These are phyloP conservation scores for Calonectria pauciramosa DNA, from an alignment of 2,329 filamentous ascomycete genomes.

Conservation along the genomic window DNA sequence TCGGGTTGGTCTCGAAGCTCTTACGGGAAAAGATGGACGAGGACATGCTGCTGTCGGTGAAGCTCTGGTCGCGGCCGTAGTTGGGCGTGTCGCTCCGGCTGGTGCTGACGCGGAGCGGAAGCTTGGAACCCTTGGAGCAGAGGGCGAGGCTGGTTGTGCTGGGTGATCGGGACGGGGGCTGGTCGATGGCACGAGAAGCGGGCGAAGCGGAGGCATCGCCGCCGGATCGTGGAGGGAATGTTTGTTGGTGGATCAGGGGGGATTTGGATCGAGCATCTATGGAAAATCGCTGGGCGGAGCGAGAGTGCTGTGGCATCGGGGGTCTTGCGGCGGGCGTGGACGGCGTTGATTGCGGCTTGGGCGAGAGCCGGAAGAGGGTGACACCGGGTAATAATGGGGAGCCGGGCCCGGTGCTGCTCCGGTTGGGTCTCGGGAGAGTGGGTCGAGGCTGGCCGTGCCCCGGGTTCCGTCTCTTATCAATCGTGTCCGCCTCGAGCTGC, in stretches of 20 bases:
- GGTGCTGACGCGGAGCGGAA: conserved; percentile 56
- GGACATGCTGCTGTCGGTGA: conserved; percentile 59
- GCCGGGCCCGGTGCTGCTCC: conserved; percentile 27
- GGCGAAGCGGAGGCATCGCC: not conserved
- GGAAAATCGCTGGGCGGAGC: conserved; percentile 34
- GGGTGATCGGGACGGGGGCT: conserved; percentile 41
- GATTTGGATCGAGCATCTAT: conserved; percentile 23
- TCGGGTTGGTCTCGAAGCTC: conserved; percentile 52
- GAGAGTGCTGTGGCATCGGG: conserved; percentile 32
- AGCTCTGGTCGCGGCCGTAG: conserved; percentile 52
- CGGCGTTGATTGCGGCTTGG: conserved; percentile 43
- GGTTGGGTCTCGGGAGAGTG: conserved; percentile 36
- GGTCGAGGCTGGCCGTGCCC: conserved; percentile 32
- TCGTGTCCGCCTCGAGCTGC: conserved; percentile 46
- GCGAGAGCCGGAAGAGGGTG: conserved; percentile 32
- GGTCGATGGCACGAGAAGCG: conserved; percentile 27
- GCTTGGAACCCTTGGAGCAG: conserved; percentile 53
- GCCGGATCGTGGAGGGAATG: conserved; percentile 24
- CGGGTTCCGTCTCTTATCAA: conserved; percentile 36
- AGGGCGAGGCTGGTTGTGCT: conserved; percentile 44
- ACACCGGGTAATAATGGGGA: conserved; percentile 29
- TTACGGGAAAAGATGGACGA: conserved; percentile 57
- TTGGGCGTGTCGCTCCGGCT: conserved; percentile 53
- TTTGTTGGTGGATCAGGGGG: conserved; percentile 27
- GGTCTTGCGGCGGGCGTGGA: conserved; percentile 39